phyloP scores from a whole-genome alignment of 768 basidiomycete genomes.

The Suillus subaureus region DNA sequence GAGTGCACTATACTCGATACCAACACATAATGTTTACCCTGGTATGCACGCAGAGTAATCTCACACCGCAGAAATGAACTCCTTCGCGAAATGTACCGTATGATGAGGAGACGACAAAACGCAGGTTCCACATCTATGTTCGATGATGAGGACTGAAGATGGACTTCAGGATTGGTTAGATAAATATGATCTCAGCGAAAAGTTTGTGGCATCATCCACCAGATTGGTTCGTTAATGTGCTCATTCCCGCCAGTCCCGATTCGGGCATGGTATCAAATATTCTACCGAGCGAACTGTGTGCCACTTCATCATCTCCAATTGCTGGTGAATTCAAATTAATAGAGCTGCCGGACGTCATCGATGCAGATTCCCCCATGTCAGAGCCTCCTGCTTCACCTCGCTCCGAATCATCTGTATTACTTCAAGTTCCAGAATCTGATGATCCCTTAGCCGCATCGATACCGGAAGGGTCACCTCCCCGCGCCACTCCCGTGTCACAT shows the following conservation, averaged over 20 bases:
- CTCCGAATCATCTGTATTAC: constrained; percentile 24
- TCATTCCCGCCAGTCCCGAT: constrained; percentile 37
- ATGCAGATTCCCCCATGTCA: constrained; percentile 35
- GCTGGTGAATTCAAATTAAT: constrained; percentile 14
- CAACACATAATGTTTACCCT: background rate
- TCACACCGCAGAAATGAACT: constrained; percentile 67
- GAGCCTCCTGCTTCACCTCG: constrained; percentile 34
- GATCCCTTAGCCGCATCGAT: constrained; percentile 13
- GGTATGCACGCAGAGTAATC: constrained; percentile 50
- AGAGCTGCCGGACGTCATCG: constrained; percentile 17
- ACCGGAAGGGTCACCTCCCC: constrained; percentile 20
- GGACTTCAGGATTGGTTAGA: constrained; percentile 53
- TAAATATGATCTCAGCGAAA: constrained; percentile 53
- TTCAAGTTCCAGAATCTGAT: constrained; percentile 29
- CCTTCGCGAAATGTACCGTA: constrained; percentile 68
- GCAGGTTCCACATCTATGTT: constrained; percentile 42
- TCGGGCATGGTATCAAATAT: constrained; percentile 44
- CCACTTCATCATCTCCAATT: constrained; percentile 18
- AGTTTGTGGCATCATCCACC: constrained; percentile 39
- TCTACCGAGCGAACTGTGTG: constrained; percentile 32
- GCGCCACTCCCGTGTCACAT: constrained; percentile 18
- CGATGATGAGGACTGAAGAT: constrained; percentile 40
- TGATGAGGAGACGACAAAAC: constrained; percentile 58
- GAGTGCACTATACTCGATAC: constrained; percentile 12
- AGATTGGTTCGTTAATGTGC: constrained; percentile 8